Base-by-base conservation (phyloP, 805 yeast species). In the Kazachstania kunashirensis region DNA sequence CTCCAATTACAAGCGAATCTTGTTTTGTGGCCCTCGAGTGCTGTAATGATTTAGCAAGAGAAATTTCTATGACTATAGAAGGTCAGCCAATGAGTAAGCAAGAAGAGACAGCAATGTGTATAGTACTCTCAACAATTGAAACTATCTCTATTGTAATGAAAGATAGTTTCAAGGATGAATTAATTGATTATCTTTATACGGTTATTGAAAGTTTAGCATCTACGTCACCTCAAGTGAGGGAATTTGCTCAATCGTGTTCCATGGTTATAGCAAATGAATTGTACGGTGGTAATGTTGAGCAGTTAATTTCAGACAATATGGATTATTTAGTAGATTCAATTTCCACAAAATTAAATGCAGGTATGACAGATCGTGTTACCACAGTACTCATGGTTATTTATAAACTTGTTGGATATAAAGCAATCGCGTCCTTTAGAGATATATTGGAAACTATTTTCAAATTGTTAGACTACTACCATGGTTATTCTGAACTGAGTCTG, bases 311-410 rank as follows among this genome's bases (percentile, higher is more conserved):
- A 25, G 75, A 74, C 18, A 89, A 86, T 53, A 68, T 77, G 39
- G 96, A 89, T 48, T 88, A 88, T 51, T 57, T 89, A 14, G 63
- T 86, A 12, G 96, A 92, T 52, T 62, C 85, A 0, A 63, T 86
- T n/a, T 79, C 94, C 3, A 57, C 76, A 20, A 73, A 71, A 43
- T 62, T 92, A 36, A 75, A 84, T 19, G 72, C 81, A 2, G 76
- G 86, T 5, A 67, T 78, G 38, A 70, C 89, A 5, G 72, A 85
- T 2, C 89, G 95, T 2, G 68, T 85, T 8, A 70, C 85, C 3
- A 75, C 77, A 0, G 76, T 88, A 3, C 61, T 89, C 27, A 67
- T 80, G 31, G 78, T 84, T 3, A 60, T 89, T 31, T 67, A 84
- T 20, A 73, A 70, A 45, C 65, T 86, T 18, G 78, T 88, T 0